Evolutionary conservation across 78 protist species (phyloP).

Genomic region (Pigoraptor vietnamica): DNA sequence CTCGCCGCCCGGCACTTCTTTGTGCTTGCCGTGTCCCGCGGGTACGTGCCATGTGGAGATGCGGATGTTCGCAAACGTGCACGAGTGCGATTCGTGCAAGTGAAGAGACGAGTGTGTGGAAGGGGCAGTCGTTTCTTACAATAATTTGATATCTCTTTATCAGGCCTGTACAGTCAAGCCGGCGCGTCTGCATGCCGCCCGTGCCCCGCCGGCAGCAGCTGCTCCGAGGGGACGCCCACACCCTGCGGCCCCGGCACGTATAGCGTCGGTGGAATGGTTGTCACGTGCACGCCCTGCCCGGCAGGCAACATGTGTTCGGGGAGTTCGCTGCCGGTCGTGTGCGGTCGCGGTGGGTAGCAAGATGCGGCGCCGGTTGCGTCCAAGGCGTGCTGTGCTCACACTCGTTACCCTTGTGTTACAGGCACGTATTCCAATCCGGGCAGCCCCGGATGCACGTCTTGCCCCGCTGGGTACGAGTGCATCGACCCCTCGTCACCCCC

Average conservation of each 20-base stretch:
- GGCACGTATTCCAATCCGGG: neutral
- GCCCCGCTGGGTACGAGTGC: conserved; percentile 30
- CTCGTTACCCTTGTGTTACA: neutral
- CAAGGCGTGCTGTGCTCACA: neutral
- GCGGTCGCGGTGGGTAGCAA: too few relatives aligned
- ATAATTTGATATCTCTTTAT: neutral
- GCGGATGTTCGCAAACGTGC: too few relatives aligned
- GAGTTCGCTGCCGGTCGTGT: too few relatives aligned
- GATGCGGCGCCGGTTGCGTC: neutral
- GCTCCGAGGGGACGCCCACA: neutral
- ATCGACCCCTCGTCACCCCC: neutral
- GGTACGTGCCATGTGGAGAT: too few relatives aligned
- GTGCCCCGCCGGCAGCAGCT: neutral
- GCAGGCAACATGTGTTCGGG: neutral
- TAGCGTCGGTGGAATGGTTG: neutral
- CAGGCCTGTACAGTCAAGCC: neutral
- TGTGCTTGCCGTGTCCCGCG: too few relatives aligned
- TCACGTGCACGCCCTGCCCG: neutral
- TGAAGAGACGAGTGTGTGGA: too few relatives aligned
- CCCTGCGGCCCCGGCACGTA: neutral
- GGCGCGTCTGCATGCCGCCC: neutral
- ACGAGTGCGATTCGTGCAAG: too few relatives aligned
- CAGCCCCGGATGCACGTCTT: neutral
- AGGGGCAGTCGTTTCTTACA: neutral
- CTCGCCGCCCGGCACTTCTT: too few relatives aligned